These are phyloP conservation scores for Penicillium bialowiezense DNA, from an alignment of 495 filamentous ascomycete species.

Conservation along the genomic window DNA sequence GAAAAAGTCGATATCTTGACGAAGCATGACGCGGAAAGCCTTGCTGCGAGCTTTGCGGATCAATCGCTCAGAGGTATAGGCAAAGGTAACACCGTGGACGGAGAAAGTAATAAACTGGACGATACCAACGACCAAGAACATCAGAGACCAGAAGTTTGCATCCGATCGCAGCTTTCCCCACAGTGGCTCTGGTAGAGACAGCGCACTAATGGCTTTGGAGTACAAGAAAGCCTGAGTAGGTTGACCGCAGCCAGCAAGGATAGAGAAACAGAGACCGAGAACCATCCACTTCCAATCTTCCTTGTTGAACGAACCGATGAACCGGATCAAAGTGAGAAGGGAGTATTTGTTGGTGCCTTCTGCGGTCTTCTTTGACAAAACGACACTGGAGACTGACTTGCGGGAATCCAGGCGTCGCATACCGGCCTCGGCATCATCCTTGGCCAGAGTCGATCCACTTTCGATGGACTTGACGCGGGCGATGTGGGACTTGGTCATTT, in stretches of 20 bases:
- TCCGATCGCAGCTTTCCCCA: conserved; percentile 58
- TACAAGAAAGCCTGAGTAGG: conserved; percentile 89
- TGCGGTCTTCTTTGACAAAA: conserved; percentile 52
- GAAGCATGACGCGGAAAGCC: conserved; percentile 84
- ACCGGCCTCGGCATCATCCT: conserved; percentile 22
- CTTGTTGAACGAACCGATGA: conserved; percentile 80
- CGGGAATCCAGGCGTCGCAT: conserved; percentile 53
- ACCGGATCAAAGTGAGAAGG: conserved; percentile 79
- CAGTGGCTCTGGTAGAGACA: conserved; percentile 46
- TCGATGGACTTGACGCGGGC: conserved; percentile 29
- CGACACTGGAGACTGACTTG: conserved; percentile 72
- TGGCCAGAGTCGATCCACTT: conserved; percentile 21
- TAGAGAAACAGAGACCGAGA: conserved; percentile 70
- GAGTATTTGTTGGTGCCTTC: conserved; percentile 58
- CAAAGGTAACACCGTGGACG: conserved; percentile 71
- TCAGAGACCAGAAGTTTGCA: conserved; percentile 83
- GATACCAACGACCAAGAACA: conserved; percentile 94
- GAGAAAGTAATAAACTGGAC: conserved; percentile 68
- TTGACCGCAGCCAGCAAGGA: conserved; percentile 80
- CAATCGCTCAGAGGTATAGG: conserved; percentile 78
- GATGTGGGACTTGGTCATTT: conserved; percentile 22
- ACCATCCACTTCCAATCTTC: conserved; percentile 71
- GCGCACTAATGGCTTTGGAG: conserved; percentile 74
- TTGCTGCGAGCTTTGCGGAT: conserved; percentile 75
- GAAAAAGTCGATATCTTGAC: conserved; percentile 89